Percentiles rank a stretch among this genome's conserved stretches.
These are phyloP conservation scores for Westerdykella sp. DNA, from an alignment of 2,329 filamentous ascomycete genomes.

Conservation along the genomic window DNA sequence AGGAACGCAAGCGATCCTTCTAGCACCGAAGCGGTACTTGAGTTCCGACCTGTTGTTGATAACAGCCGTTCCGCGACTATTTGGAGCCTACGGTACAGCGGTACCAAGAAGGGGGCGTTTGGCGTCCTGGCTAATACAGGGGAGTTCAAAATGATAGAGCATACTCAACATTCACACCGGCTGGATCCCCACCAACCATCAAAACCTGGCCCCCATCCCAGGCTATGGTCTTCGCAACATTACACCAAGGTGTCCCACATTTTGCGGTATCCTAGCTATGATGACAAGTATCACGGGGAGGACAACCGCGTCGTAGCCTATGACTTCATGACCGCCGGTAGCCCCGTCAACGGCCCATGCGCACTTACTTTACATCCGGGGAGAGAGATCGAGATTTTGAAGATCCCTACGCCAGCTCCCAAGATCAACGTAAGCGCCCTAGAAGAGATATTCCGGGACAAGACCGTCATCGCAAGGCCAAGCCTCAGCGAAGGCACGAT, in stretches of 20 bases:
- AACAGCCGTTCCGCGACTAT: conserved; percentile 47
- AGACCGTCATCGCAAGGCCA: conserved; percentile 27
- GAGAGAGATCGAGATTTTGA: conserved; percentile 46
- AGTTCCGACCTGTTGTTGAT: conserved; percentile 51
- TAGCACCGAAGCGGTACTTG: conserved; percentile 51
- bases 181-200: conserved; percentile 17
- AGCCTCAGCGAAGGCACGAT: conserved; percentile 22
- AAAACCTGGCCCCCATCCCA: conserved; percentile 17
- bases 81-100: conserved; percentile 58
- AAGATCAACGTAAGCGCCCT: conserved; percentile 40
- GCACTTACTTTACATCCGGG: conserved; percentile 50
- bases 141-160: conserved; percentile 52
- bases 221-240: conserved; percentile 38
- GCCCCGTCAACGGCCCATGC: conserved; percentile 43
- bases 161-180: conserved; percentile 45
- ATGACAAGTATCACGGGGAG: conserved; percentile 40
- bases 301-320: conserved; percentile 52
- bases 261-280: conserved; percentile 42
- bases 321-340: conserved; percentile 51
- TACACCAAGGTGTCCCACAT: conserved; percentile 42
- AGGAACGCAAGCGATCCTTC: conserved; percentile 43
- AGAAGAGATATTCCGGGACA: conserved; percentile 38
- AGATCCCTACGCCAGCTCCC: conserved; percentile 41
- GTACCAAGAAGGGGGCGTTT: conserved; percentile 51
- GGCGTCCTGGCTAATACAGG: conserved; percentile 55